Conservation (phyloP, 768 basidiomycete species). For the Lyophyllum decastes region DNA sequence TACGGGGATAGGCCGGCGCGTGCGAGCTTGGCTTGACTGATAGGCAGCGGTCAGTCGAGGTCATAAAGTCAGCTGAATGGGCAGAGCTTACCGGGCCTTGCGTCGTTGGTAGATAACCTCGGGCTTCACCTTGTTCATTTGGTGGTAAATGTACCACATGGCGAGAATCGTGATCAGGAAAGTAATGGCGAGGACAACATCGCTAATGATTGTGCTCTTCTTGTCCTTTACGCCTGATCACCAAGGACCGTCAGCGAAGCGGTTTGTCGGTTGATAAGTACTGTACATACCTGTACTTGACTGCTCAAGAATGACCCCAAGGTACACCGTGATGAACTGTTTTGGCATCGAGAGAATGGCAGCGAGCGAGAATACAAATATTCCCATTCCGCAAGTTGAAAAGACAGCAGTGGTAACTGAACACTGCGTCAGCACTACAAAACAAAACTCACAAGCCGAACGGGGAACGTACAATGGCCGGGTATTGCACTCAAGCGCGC, state of each 20-base stretch:
- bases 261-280: not conserved
- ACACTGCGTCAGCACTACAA: slow-evolving; percentile 1
- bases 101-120: slow-evolving; percentile 67
- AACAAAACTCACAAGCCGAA: not conserved
- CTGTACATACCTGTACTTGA: slow-evolving; percentile 33
- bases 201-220: slow-evolving; percentile 65
- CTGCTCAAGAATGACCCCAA: slow-evolving; percentile 77
- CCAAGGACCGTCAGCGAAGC: not conserved
- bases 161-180: slow-evolving; percentile 71
- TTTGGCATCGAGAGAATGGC: slow-evolving; percentile 86
- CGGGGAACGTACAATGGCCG: slow-evolving; percentile 63
- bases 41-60: not conserved
- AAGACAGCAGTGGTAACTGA: slow-evolving; percentile 87
- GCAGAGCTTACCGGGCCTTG: slow-evolving; percentile 58
- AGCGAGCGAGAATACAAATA: slow-evolving; percentile 75
- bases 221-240: slow-evolving; percentile 36
- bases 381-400: slow-evolving; percentile 85
- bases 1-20: slow-evolving; percentile 25
- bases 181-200: slow-evolving; percentile 68
- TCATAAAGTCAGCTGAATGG: not conserved
- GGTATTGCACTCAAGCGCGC: slow-evolving; percentile 83
- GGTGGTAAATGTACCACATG: slow-evolving; percentile 80
- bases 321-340: slow-evolving; percentile 89
- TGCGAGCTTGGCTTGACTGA: slow-evolving; percentile 56
- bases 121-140: slow-evolving; percentile 72